Evolutionary conservation across 192 early-diverging fungal species (phyloP).

Genomic region (Fimicolochytrium jonesii): DNA sequence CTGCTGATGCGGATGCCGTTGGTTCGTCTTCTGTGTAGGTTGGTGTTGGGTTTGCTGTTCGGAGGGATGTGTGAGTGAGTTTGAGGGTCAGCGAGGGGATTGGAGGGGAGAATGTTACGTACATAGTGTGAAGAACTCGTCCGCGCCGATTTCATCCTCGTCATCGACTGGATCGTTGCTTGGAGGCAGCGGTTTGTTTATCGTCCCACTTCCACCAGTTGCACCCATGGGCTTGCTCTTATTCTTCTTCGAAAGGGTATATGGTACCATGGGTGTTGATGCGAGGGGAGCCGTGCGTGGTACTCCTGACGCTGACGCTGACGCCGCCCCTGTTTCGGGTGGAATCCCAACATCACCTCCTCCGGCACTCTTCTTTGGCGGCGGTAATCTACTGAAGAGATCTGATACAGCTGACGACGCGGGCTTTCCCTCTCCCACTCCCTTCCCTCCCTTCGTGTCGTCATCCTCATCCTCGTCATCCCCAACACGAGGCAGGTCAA

Average conservation of each 20-base stretch:
- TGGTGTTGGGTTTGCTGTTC: not conserved
- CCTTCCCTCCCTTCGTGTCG: not conserved
- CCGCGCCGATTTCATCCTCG: not conserved
- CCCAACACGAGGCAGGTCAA: constrained; percentile 9
- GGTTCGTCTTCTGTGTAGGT: not conserved
- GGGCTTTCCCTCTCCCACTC: not conserved
- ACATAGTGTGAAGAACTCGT: constrained; percentile 10
- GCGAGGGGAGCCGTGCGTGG: not conserved
- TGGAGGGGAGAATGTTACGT: not conserved
- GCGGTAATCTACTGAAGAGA: too few relatives aligned
- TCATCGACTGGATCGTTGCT: too few relatives aligned
- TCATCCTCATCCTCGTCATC: not conserved
- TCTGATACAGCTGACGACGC: too few relatives aligned
- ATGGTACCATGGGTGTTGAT: not conserved
- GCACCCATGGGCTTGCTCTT: too few relatives aligned
- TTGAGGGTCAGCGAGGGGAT: not conserved
- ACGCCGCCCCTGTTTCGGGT: not conserved
- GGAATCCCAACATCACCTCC: too few relatives aligned
- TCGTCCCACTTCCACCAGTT: too few relatives aligned
- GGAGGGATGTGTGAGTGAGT: not conserved
- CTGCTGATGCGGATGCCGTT: not conserved
- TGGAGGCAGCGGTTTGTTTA: too few relatives aligned
- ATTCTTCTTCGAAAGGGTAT: constrained; percentile 12
- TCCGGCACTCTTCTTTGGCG: constrained; percentile 21
- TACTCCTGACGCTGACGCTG: not conserved